Base-by-base conservation (phyloP, 2,329 filamentous ascomycete genomes). In the Penicillium palitans region DNA sequence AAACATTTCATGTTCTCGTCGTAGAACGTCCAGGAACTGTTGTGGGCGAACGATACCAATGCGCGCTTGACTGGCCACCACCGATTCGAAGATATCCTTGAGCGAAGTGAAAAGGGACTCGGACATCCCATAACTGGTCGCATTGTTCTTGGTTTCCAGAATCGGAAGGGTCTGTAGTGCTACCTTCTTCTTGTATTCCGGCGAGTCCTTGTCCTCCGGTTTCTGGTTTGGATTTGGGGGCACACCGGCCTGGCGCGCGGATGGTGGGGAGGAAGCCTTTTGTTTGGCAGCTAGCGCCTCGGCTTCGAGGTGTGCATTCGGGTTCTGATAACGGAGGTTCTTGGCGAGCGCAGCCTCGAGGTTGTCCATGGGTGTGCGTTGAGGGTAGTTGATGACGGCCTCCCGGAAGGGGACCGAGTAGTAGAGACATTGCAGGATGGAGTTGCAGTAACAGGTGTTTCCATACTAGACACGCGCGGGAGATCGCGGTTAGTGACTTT, bases 371-470 rank as follows among this genome's bases (percentile, higher is more conserved):
- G 90, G 87, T 5, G 88, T 87, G 61, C 86, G 82, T 35, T 85
- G 83, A 4, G 95, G 93, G 71, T 96, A 99, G 71, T 90, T 93
- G 76, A 99, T 87, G 66, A 99, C 91, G 71, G 93, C 87, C 79
- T 97, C 89, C 77, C 95, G 90, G 76, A 99, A 99, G 33, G 91
- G 87, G 45, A 91, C 89, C 21, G 93, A 97, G 79, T 96, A 96
- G 79, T 96, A 99, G 58, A 99, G 86, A 69, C 92, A 96, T 80
- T 99, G 95, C 58, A 99, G 85, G 70, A 99, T 96, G 15, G 95
- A 99, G 78, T 99, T 99, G 80, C 91, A 96, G 78, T 99, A 99
- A 75, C 93, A 98, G 74, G 93, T 98, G 73, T 96, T 98, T 72
- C 93, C 93, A 79, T 96, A 97, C 92, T 97, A 76, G 53, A 63